Conservation (phyloP, 176 grass and related monocot genomes). For the Phoenix dactylifera region DNA sequence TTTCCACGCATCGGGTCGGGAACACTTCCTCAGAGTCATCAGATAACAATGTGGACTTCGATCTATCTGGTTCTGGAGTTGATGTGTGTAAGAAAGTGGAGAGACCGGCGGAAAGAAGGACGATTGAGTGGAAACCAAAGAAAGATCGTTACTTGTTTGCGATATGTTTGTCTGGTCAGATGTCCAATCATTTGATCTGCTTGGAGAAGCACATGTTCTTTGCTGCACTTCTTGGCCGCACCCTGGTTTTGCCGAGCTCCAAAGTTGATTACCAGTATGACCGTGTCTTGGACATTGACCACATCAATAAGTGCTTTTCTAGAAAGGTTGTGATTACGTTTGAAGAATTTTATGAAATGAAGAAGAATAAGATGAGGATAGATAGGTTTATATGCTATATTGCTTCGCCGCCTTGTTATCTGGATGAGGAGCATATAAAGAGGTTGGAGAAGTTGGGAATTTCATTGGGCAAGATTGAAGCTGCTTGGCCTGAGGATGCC, state of each 20-base stretch:
- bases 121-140: slow-evolving; percentile 90
- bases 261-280: slow-evolving; percentile 78
- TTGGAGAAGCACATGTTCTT: slow-evolving; percentile 99
- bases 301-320: slow-evolving; percentile 76
- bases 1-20: slow-evolving; percentile 49
- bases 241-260: slow-evolving; percentile 64
- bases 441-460: slow-evolving; percentile 61
- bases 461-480: slow-evolving; percentile 64
- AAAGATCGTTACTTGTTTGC: slow-evolving; percentile 69
- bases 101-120: slow-evolving; percentile 35
- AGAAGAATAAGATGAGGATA: slow-evolving; percentile 73
- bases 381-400: slow-evolving; percentile 87
- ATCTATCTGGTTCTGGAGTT: slow-evolving; percentile 32
- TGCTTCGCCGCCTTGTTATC: slow-evolving; percentile 63
- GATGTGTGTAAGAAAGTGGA: slow-evolving; percentile 44
- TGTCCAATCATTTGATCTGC: slow-evolving; percentile 98
- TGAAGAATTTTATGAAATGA: slow-evolving; percentile 54
- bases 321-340: slow-evolving; percentile 70
- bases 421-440: slow-evolving; percentile 93
- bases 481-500: slow-evolving; percentile 76
- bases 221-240: slow-evolving; percentile 63
- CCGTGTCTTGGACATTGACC: slow-evolving; percentile 64
- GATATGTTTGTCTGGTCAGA: slow-evolving; percentile 79
- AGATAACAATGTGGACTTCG: slow-evolving; percentile 32
- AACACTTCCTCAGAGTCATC: slow-evolving; percentile 7